Conservation (phyloP, 2,329 filamentous ascomycete genomes). For the Ceratocystis papillata region DNA sequence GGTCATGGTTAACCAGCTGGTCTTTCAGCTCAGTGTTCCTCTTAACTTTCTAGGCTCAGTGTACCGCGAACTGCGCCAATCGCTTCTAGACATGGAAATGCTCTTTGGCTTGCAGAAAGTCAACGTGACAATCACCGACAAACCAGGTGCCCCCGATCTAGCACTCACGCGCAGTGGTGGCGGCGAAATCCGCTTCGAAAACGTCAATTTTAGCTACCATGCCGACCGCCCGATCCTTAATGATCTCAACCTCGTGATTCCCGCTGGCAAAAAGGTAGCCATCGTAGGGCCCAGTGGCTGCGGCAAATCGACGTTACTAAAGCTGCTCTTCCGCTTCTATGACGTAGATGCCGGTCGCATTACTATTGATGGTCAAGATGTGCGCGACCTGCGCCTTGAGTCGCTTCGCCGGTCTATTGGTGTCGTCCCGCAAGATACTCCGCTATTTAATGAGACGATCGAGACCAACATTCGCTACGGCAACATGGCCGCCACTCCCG, state of each 20-base stretch:
- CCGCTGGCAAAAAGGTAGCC: constrained; percentile 89
- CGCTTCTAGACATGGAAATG: constrained; percentile 94
- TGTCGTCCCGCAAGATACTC: constrained; percentile 93
- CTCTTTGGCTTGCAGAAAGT: constrained; percentile 96
- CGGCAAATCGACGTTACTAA: constrained; percentile 86
- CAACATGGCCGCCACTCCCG: constrained; percentile 61
- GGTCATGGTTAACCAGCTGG: constrained; percentile 97
- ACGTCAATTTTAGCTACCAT: constrained; percentile 89
- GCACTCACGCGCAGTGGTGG: constrained; percentile 58
- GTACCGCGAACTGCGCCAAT: constrained; percentile 90
- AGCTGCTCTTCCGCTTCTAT: constrained; percentile 88
- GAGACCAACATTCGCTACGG: constrained; percentile 94
- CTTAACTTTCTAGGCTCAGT: constrained; percentile 98
- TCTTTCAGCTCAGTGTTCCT: constrained; percentile 93
- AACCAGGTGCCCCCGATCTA: constrained; percentile 61
- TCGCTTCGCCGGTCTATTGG: constrained; percentile 78
- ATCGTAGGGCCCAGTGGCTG: constrained; percentile 92
- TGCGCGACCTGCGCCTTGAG: constrained; percentile 70
- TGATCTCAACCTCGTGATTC: constrained; percentile 77
- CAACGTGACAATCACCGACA: constrained; percentile 75
- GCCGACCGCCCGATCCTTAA: constrained; percentile 75
- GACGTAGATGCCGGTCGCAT: constrained; percentile 79
- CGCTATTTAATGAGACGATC: constrained; percentile 93
- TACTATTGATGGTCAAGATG: constrained; percentile 84
- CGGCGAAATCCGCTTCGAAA: constrained; percentile 87